These are phyloP conservation scores for Rubia yunnanensis DNA, from an alignment of 257 asterid genomes.

Conservation along the genomic window DNA sequence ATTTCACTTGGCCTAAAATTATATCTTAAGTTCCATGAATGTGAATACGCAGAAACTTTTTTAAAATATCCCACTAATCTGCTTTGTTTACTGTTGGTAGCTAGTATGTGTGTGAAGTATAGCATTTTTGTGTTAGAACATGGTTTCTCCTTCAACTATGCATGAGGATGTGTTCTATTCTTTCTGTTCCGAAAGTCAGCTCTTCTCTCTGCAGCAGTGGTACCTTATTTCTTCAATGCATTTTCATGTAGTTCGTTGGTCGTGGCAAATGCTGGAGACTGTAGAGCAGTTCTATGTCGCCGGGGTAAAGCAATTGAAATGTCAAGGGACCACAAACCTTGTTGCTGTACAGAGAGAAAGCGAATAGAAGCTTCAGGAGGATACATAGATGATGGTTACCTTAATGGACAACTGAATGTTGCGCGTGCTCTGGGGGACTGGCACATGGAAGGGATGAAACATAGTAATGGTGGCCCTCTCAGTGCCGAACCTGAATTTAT, in stretches of 20 bases:
- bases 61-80: neutral
- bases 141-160: too few species aligned
- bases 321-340: slow-evolving; percentile 92
- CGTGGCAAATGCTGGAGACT: slow-evolving; percentile 97
- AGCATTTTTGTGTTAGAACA: neutral
- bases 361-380: slow-evolving; percentile 98
- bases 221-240: neutral
- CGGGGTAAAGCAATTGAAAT: slow-evolving; percentile 92
- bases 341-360: slow-evolving; percentile 42
- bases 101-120: neutral
- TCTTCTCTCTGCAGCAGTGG: neutral
- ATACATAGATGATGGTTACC: slow-evolving; percentile 72
- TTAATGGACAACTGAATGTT: slow-evolving; percentile 83
- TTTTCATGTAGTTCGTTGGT: slow-evolving; percentile 55
- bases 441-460: slow-evolving; percentile 87
- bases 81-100: neutral
- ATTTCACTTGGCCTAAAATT: neutral
- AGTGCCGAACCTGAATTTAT: slow-evolving; percentile 86
- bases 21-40: neutral
- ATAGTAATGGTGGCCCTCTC: slow-evolving; percentile 75
- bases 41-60: neutral
- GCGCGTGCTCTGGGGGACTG: slow-evolving; percentile 97
- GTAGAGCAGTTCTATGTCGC: slow-evolving; percentile 91
- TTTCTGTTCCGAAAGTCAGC: neutral
- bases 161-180: neutral